Evolutionary conservation across 345 rosid genomes (phyloP).

Genomic region (Eucalyptus sp.): DNA sequence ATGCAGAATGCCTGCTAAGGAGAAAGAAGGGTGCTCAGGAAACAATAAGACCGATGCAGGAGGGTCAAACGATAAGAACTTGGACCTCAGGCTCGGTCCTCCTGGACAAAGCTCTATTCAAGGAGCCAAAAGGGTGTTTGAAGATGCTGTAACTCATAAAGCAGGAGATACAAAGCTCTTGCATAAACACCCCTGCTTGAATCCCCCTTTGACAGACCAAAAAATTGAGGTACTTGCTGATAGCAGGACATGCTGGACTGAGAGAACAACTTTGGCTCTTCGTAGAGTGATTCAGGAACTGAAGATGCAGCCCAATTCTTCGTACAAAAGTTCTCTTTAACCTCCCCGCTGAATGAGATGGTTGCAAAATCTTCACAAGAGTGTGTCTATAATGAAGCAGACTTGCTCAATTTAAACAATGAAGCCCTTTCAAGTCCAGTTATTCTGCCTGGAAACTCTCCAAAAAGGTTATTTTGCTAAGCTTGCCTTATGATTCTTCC

Average conservation of each 20-base stretch:
- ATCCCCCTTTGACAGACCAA: neutral
- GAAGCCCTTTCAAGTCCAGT: neutral
- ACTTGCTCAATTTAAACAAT: neutral
- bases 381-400: neutral
- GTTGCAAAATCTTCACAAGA: neutral
- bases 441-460: neutral
- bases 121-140: slow-evolving; percentile 12
- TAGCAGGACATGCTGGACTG: neutral
- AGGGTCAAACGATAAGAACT: slow-evolving; percentile 10
- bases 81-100: slow-evolving; percentile 35
- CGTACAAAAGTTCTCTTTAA: neutral
- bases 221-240: neutral
- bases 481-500: neutral
- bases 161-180: neutral
- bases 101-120: slow-evolving; percentile 9
- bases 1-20: neutral
- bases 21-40: neutral
- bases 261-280: neutral
- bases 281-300: neutral
- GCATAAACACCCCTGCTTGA: neutral
- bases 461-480: slow-evolving; percentile 14
- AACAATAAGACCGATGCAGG: neutral
- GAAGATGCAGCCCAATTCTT: neutral
- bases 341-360: neutral
- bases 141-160: neutral